Percentiles rank a stretch among this genome's conserved stretches.
Evolutionary conservation across 129 eudicot genomes (phyloP).

Genomic region (Cynara cardunculus): DNA sequence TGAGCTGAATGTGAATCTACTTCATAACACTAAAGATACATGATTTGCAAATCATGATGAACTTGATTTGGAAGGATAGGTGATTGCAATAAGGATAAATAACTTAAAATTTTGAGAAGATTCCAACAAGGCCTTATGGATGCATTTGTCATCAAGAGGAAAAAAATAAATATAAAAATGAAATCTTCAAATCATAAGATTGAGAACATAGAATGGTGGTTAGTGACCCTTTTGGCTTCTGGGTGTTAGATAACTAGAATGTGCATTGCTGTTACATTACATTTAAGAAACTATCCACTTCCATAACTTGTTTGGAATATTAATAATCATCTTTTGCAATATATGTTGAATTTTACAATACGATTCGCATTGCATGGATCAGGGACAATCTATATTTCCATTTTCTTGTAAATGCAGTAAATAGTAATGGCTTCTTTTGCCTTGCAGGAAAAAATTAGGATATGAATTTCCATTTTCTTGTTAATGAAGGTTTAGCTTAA

Average conservation of each 20-base stretch:
- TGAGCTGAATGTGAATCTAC: slow-evolving; percentile 7
- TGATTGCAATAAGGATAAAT: not conserved
- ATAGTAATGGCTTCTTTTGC: not conserved
- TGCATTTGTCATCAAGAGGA: not conserved
- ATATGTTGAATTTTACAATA: not conserved
- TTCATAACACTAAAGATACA: not conserved
- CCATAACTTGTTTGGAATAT: not conserved
- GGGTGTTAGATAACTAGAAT: slow-evolving; percentile 4
- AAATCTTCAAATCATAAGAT: not conserved
- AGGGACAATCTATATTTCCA: not conserved
- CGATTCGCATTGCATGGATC: not conserved
- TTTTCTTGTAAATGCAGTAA: not conserved
- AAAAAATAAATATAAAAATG: not conserved
- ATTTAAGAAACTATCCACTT: slow-evolving; percentile 6
- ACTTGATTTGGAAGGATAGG: not conserved
- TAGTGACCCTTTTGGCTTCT: slow-evolving; percentile 12
- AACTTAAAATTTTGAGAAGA: not conserved
- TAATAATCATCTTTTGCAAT: slow-evolving; percentile 4
- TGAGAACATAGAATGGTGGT: slow-evolving; percentile 3
- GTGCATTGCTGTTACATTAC: not conserved
- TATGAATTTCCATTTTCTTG: not conserved
- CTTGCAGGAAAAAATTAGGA: slow-evolving; percentile 6
- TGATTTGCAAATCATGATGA: not conserved
- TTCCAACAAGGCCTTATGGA: not conserved
- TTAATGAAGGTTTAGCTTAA: slow-evolving; percentile 5